Base-by-base conservation (phyloP, 371 early-diverging fungal genomes). In the Synchytrium microbalum region DNA sequence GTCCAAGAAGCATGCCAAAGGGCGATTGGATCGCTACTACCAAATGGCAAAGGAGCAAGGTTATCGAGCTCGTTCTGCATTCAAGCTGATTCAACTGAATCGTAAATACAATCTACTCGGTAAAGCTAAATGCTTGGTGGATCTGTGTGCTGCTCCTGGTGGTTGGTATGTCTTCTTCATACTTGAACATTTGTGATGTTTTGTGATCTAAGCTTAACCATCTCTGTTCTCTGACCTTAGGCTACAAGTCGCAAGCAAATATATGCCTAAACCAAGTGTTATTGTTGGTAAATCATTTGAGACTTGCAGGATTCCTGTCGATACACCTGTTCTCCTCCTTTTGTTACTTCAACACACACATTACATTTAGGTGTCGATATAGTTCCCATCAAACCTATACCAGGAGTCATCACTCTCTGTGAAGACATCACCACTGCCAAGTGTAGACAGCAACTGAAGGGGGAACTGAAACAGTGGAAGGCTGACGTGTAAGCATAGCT, bases 21-120 rank as follows among this genome's bases (percentile, higher is more conserved):
- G 95, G 62, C 92, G 99, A 79, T 86, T 99, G 82, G 99, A 99
- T 99, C 95, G 83, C 84, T 99, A 95, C 84, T 99, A 99, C 80
- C 92, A 96, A 78, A 86, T 99, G 81, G 99, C 99, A 75, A 99
- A 99, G 84, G 99, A 99, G 74, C 98, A 99, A 75, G 99, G 99
- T 65, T 99, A 96, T 80, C 90, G 99, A 75, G 97, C 99, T 60
- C 94, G 99, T 84, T 96, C 99, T 51, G 99, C 99, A 64, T 99
- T 96, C 86, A 99, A 99, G 86, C 85, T 99, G 57, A 94, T 99
- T 66, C 99, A 99, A 76, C 83, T 99, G 58, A 98, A 99, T 85
- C 93, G 93, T 76, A 98, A 99, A 76, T 99, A 91, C 79, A 90
- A 89, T 77, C 95, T 99, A 71, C 80, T 99, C 30, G 90, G 91